A percentile compares a stretch with the other conserved stretches of the same genome.
phyloP scores from a whole-genome alignment of 208 protist genomes.

The Leishmania braziliensis region DNA sequence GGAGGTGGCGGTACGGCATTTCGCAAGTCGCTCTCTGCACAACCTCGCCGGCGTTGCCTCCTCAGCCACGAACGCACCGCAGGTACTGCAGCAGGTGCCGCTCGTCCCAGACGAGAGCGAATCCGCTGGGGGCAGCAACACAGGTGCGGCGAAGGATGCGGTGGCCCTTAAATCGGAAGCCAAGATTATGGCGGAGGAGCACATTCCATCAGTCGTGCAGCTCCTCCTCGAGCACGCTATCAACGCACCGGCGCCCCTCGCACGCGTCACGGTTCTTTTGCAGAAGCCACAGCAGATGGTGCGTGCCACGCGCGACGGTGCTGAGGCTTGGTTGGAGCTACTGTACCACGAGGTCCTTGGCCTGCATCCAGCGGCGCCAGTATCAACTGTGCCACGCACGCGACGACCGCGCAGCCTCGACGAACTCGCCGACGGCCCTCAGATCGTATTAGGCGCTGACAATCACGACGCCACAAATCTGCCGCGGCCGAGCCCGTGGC shows the following conservation, averaged over 20 bases:
- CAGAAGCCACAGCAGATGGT: conserved; percentile 26
- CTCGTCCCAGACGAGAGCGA: not conserved
- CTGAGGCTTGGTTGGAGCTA: conserved; percentile 31
- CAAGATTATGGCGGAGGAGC: not conserved
- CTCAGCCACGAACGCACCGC: not conserved
- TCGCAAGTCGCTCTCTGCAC: not conserved
- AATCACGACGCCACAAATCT: not conserved
- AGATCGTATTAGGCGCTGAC: too few species aligned
- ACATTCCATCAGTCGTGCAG: conserved; percentile 4
- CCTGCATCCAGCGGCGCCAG: not conserved
- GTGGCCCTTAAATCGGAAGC: not conserved
- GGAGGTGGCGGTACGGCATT: conserved; percentile 9
- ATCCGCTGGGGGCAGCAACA: not conserved
- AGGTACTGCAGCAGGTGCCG: not conserved
- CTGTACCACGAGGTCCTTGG: conserved; percentile 28
- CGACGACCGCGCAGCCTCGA: conserved; percentile 22
- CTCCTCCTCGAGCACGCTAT: conserved; percentile 22
- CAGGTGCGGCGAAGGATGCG: not conserved
- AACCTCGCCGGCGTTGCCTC: conserved; percentile 1
- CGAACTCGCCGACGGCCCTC: conserved; percentile 29
- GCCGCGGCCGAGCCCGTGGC: conserved; percentile 22
- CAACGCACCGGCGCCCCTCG: not conserved
- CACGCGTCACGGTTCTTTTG: conserved; percentile 11
- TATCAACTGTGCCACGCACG: not conserved
- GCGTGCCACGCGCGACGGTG: conserved; percentile 10